Base-by-base conservation (phyloP, 2,329 filamentous ascomycete genomes). In the Hymenoscyphus albidus region DNA sequence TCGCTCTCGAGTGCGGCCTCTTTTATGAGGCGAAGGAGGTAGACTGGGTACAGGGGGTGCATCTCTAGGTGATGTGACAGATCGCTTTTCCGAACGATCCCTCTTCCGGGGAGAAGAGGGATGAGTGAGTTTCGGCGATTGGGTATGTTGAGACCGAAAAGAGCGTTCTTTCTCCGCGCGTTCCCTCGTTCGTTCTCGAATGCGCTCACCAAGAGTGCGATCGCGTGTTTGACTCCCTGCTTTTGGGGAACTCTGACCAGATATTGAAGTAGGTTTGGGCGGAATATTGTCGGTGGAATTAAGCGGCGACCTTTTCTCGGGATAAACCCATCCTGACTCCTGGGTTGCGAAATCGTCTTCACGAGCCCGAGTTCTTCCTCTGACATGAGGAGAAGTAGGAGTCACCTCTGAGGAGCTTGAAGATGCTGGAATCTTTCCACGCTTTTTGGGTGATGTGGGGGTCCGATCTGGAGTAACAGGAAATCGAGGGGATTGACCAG, bases 401-500 rank as follows among this genome's bases (percentile, higher is more conserved):
- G 55, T 57, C 3, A 57, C 32, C 31, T 57, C 32, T 5, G 55
- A 27, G 55, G 55, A 57, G 32, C 27, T 51, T 4, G 48, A 18
- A 7, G 48, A 51, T 51, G 9, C 48, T 27, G 48, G 48, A 27
- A 51, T 10, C 22, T 22, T 51, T 51, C n/a, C 60, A n/a, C 60
- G 60, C 27, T 27, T 62, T 18, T 40, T 48, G 32, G 48, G 61
- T 7, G 61, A 62, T 31, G 60, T 51, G 35, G 54, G 61, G 13
- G 60, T 48, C n/a, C 32, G 42, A 18, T n/a, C 40, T 14, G 58
- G 58, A 27, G 58, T 32, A 32, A 40, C 32, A 38, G 60, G 60
- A 22, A 62, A 62, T 40, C 60, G 60, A 42, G 60, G 60, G 9
- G 60, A 62, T 16, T 62, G 60, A 22, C 60, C 51, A 7, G 60